A percentile compares a stretch with the other conserved stretches of the same genome.
phyloP scores from a whole-genome alignment of 2,329 filamentous ascomycete species.

The Exophiala viscosa region DNA sequence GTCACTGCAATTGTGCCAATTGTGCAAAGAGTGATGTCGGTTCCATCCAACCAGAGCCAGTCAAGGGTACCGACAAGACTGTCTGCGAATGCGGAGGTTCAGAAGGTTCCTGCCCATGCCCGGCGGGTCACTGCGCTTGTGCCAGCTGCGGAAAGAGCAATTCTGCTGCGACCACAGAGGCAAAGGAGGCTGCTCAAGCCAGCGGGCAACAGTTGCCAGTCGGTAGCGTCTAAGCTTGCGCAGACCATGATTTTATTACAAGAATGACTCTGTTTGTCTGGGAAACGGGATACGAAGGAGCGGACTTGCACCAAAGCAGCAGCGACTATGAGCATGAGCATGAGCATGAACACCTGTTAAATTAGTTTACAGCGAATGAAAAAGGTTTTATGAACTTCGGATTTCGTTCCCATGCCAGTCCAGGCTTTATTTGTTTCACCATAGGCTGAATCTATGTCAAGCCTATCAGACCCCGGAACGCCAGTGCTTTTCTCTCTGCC shows the following conservation, averaged over 20 bases:
- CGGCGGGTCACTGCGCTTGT: slow-evolving; percentile 38
- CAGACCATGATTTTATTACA: no score
- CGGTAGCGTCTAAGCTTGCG: slow-evolving; percentile 12
- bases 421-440: no score
- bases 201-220: slow-evolving; percentile 27
- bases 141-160: slow-evolving; percentile 33
- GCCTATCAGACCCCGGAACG: no score
- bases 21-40: slow-evolving; percentile 50
- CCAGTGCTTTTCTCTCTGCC: no score
- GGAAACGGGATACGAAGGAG: neutral
- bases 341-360: no score
- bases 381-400: no score
- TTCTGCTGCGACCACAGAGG: slow-evolving; percentile 21
- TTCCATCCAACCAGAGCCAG: slow-evolving; percentile 38
- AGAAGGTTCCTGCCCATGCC: slow-evolving; percentile 35
- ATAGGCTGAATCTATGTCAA: no score
- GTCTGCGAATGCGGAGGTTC: slow-evolving; percentile 40
- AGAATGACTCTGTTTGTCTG: neutral
- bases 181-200: slow-evolving; percentile 28
- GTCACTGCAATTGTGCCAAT: slow-evolving; percentile 36
- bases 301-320: neutral
- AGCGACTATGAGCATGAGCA: no score
- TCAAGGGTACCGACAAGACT: slow-evolving; percentile 37
- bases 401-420: no score
- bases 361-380: no score